These are phyloP conservation scores for Myxozyma melibiosi DNA, from an alignment of 805 yeast species.

Conservation along the genomic window DNA sequence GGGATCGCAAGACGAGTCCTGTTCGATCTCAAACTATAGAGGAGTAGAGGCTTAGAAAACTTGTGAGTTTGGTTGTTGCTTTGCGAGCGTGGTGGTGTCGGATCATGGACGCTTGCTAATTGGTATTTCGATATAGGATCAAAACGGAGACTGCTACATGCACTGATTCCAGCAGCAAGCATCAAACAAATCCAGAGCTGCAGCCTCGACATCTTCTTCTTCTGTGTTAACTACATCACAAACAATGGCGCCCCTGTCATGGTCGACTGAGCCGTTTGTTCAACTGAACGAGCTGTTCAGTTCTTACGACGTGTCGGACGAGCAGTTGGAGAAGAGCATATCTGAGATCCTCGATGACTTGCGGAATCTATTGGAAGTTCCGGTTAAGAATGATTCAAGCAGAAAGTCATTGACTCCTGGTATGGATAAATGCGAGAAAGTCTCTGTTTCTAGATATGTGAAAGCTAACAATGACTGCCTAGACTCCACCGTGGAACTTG, in stretches of 20 bases:
- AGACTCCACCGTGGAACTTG: constrained; percentile 47
- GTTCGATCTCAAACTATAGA: too few species aligned
- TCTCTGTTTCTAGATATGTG: not conserved
- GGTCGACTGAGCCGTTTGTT: constrained; percentile 32
- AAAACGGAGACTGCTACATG: not conserved
- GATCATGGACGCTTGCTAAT: too few species aligned
- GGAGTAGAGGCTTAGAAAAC: too few species aligned
- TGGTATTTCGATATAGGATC: too few species aligned
- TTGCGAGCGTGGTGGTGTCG: not conserved
- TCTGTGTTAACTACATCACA: not conserved
- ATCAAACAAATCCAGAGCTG: not conserved
- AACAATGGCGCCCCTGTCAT: constrained; percentile 14
- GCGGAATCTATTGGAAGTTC: constrained; percentile 41
- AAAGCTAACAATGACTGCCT: constrained; percentile 44
- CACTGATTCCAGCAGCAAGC: not conserved
- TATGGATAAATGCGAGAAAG: constrained; percentile 31
- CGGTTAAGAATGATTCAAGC: constrained; percentile 44
- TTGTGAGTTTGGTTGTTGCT: not conserved
- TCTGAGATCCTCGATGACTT: constrained; percentile 40
- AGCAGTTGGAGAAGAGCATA: not conserved
- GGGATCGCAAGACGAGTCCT: not conserved
- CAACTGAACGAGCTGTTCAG: constrained; percentile 12
- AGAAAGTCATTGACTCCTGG: constrained; percentile 40
- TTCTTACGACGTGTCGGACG: constrained; percentile 1
- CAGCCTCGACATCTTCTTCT: not conserved